A percentile compares a stretch with the other conserved stretches of the same genome.
These are phyloP conservation scores for Tulasnella sp. DNA, from an alignment of 768 basidiomycete species.

Conservation along the genomic window DNA sequence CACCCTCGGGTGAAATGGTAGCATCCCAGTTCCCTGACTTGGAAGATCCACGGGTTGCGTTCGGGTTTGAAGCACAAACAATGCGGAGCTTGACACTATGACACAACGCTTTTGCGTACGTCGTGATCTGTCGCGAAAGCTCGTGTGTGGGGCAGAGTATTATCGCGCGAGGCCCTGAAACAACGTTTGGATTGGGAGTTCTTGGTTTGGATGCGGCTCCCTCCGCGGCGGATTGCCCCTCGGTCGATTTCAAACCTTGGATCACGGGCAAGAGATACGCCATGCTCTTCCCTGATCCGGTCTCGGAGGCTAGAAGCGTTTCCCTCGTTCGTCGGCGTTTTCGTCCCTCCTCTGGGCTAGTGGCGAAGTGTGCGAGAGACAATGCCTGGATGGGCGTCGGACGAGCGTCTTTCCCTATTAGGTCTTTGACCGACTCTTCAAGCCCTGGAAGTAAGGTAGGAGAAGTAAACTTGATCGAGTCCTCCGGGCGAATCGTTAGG, in stretches of 20 bases:
- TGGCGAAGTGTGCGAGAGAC: slow-evolving; percentile 61
- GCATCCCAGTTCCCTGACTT: neutral
- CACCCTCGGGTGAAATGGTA: neutral
- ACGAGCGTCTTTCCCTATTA: slow-evolving; percentile 52
- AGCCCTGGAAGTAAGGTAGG: slow-evolving; percentile 69
- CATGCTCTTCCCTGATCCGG: slow-evolving; percentile 87
- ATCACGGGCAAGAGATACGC: slow-evolving; percentile 85
- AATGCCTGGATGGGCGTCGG: slow-evolving; percentile 78
- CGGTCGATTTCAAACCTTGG: slow-evolving; percentile 68
- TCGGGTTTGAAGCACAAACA: slow-evolving; percentile 62
- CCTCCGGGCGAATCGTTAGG: neutral
- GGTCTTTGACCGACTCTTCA: slow-evolving; percentile 52
- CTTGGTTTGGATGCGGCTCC: neutral
- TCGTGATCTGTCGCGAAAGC: slow-evolving; percentile 72
- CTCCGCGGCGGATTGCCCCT: slow-evolving; percentile 37
- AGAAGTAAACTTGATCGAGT: slow-evolving; percentile 49
- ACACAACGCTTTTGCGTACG: slow-evolving; percentile 67
- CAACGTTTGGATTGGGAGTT: slow-evolving; percentile 33
- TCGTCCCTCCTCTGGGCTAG: slow-evolving; percentile 32
- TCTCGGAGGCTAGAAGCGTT: slow-evolving; percentile 79
- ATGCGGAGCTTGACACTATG: slow-evolving; percentile 77
- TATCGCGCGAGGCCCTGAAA: slow-evolving; percentile 67
- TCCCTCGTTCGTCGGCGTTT: slow-evolving; percentile 35
- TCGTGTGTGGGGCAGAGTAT: slow-evolving; percentile 88
- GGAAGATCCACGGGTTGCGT: slow-evolving; percentile 35